Percentiles rank a stretch among this genome's conserved stretches.
phyloP scores from a whole-genome alignment of 176 grass and related monocot species.

The Bonia amplexicaulis region DNA sequence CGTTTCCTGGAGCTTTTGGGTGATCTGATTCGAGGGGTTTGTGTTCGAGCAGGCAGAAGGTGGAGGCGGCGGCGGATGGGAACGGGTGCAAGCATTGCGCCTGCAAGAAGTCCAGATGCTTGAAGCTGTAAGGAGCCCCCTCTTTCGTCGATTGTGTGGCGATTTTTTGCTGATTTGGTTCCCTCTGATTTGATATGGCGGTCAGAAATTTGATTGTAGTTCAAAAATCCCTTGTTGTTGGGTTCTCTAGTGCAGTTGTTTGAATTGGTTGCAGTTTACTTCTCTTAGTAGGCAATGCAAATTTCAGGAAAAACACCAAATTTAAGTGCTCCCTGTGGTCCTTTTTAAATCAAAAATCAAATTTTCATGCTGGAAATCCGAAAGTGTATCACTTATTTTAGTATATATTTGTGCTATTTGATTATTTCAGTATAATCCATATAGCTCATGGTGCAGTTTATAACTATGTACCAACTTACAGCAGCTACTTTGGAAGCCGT shows the following conservation, averaged over 20 bases:
- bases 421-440: background rate
- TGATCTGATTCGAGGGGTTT: slow-evolving; percentile 15
- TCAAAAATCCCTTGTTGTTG: background rate
- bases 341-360: background rate
- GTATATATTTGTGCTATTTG: background rate
- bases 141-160: background rate
- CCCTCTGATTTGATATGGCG: background rate
- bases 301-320: background rate
- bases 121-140: slow-evolving; percentile 58
- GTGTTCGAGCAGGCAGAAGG: slow-evolving; percentile 45
- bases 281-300: background rate
- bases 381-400: background rate
- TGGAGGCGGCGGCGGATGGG: slow-evolving; percentile 46
- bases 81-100: slow-evolving; percentile 69
- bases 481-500: background rate
- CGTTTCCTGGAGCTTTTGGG: background rate
- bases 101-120: slow-evolving; percentile 66
- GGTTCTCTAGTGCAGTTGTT: background rate
- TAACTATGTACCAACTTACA: background rate
- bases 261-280: background rate
- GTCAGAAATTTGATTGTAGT: background rate
- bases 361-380: background rate
- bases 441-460: background rate
- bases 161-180: background rate
- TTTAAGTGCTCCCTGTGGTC: background rate